Evolutionary conservation across 2,329 filamentous ascomycete genomes (phyloP).

Genomic region (Ceratocystis destructans): DNA sequence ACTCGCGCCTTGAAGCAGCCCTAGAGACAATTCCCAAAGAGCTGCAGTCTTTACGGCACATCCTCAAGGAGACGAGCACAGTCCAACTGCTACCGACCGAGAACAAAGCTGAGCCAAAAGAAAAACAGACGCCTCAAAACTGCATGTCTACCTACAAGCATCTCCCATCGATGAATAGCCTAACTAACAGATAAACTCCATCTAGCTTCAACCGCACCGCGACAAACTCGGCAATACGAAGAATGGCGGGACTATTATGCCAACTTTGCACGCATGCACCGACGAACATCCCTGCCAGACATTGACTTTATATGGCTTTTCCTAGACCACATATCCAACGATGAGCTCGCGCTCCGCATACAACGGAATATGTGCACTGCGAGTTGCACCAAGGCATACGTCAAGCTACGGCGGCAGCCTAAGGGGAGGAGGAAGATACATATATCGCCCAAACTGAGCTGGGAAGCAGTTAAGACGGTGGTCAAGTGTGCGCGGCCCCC

Average conservation of each 20-base stretch:
- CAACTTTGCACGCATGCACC: constrained; percentile 15
- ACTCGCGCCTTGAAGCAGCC: constrained; percentile 2
- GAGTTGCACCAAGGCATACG: constrained; percentile 8
- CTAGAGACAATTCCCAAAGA: constrained; percentile 15
- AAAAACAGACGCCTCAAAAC: not conserved
- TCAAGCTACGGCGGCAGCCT: constrained; percentile 11
- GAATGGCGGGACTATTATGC: constrained; percentile 18
- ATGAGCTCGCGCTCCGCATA: constrained; percentile 16
- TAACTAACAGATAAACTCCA: not conserved
- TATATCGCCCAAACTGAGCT: constrained; percentile 12
- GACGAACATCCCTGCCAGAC: constrained; percentile 14
- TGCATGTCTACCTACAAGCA: not conserved
- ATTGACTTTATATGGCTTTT: constrained; percentile 18
- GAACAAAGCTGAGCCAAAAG: not conserved
- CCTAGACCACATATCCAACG: constrained; percentile 17
- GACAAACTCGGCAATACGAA: constrained; percentile 13
- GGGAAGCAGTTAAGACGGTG: constrained; percentile 16
- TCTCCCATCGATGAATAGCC: not conserved
- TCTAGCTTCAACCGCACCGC: not conserved
- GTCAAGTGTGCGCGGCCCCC: constrained; percentile 15
- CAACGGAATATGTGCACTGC: constrained; percentile 16
- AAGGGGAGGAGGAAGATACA: constrained; percentile 16
- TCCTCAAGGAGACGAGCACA: constrained; percentile 11
- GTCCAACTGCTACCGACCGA: not conserved
- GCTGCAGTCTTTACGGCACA: constrained; percentile 11